Percentiles rank a stretch among this genome's conserved stretches.
These are phyloP conservation scores for Paramecium primaurelia DNA, from an alignment of 73 alveolate species.

Conservation along the genomic window DNA sequence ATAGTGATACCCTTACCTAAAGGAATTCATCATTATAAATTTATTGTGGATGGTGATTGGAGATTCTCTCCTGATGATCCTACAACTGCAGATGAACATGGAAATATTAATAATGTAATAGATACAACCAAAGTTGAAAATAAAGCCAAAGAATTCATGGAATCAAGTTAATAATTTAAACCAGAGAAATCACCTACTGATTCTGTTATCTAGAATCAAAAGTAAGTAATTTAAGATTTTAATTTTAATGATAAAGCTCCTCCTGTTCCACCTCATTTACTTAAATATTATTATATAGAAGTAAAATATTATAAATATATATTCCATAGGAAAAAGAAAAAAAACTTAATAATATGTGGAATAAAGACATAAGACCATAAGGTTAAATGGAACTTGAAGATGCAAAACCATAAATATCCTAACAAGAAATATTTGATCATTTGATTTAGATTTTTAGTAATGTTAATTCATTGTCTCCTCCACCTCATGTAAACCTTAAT, in stretches of 20 bases:
- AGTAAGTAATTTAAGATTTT: constrained; percentile 5
- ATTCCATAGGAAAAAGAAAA: constrained; percentile 42
- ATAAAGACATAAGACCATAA: constrained; percentile 19
- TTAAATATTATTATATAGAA: constrained; percentile 37
- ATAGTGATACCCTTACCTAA: constrained; percentile 51
- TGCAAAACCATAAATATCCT: neutral
- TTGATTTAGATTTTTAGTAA: constrained; percentile 41
- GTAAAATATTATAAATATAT: neutral
- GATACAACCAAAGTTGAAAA: constrained; percentile 70
- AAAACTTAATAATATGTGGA: constrained; percentile 29
- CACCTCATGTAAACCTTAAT: constrained; percentile 2
- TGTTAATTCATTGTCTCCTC: constrained; percentile 64
- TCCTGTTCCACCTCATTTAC: constrained; percentile 58
- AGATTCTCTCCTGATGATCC: constrained; percentile 96
- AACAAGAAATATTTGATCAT: constrained; percentile 49
- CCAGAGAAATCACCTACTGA: constrained; percentile 21
- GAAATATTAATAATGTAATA: constrained; percentile 83
- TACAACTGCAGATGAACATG: constrained; percentile 76
- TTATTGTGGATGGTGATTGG: constrained; percentile 97
- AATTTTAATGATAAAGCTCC: constrained; percentile 58
- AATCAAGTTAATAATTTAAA: constrained; percentile 35
- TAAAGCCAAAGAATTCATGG: constrained; percentile 50
- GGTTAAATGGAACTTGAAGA: constrained; percentile 48
- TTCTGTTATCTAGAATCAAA: neutral
- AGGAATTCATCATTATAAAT: constrained; percentile 90